phyloP scores from a whole-genome alignment of 768 basidiomycete species.

The Myochromella boudieri region DNA sequence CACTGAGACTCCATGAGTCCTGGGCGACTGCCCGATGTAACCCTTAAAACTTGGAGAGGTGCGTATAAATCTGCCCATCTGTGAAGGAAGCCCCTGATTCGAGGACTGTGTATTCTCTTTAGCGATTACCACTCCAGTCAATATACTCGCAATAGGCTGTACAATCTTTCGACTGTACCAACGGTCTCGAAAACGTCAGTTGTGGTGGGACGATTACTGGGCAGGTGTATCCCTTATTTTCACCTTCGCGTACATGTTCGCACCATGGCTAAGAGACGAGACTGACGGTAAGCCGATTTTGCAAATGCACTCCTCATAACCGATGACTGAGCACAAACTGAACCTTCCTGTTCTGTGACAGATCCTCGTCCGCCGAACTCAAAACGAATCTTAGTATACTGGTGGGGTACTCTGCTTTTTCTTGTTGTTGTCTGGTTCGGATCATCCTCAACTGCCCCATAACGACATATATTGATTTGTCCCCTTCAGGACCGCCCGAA shows the following conservation, averaged over 20 bases:
- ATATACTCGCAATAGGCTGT: conserved; percentile 13
- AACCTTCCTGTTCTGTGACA: too few species aligned
- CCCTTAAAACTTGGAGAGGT: too few species aligned
- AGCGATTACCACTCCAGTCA: conserved; percentile 12
- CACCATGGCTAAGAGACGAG: conserved; percentile 14
- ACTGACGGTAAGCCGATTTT: neutral
- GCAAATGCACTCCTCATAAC: neutral
- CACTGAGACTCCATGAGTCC: too few species aligned
- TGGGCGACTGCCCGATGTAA: too few species aligned
- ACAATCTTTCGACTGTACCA: conserved; percentile 18
- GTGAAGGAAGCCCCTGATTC: too few species aligned
- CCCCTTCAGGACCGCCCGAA: conserved; percentile 16
- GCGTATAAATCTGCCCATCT: too few species aligned
- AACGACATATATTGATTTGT: neutral
- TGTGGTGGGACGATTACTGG: conserved; percentile 25
- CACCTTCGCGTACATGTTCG: conserved; percentile 4
- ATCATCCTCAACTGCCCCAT: too few species aligned
- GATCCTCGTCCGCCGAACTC: conserved; percentile 3
- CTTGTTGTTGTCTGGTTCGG: conserved; percentile 16
- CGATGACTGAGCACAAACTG: too few species aligned
- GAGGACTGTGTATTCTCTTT: too few species aligned
- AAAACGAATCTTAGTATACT: conserved; percentile 10
- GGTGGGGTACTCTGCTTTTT: conserved; percentile 6
- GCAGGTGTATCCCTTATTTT: conserved; percentile 12
- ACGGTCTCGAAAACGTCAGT: conserved; percentile 13